These are phyloP conservation scores for Gastrolobium bilobum DNA, from an alignment of 306 rosid genomes.

Conservation along the genomic window DNA sequence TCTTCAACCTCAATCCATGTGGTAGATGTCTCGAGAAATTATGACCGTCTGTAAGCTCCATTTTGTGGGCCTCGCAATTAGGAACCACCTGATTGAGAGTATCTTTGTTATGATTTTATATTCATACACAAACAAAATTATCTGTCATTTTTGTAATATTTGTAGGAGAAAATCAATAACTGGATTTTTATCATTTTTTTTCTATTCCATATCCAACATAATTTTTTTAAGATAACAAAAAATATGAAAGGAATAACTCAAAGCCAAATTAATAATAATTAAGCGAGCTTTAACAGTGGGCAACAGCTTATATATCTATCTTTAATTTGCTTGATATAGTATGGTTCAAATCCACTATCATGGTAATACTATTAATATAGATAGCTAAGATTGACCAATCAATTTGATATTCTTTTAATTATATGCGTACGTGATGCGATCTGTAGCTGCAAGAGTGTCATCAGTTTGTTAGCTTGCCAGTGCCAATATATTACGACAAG, in stretches of 20 bases:
- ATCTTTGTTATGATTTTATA: slow-evolving; percentile 28
- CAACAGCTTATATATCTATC: slow-evolving; percentile 16
- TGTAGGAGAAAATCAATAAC: slow-evolving; percentile 11
- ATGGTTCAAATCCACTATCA: slow-evolving; percentile 23
- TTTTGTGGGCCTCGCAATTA: slow-evolving; percentile 37
- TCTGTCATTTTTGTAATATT: not conserved
- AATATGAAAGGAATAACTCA: slow-evolving; percentile 8
- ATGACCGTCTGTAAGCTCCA: slow-evolving; percentile 39
- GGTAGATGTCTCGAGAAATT: slow-evolving; percentile 42
- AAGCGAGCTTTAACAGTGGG: slow-evolving; percentile 2
- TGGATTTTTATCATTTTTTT: not conserved
- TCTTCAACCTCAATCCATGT: slow-evolving; percentile 55
- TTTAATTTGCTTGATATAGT: slow-evolving; percentile 1
- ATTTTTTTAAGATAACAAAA: not conserved
- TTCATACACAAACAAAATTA: not conserved
- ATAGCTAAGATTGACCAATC: slow-evolving; percentile 33
- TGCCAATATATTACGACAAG: slow-evolving; percentile 12
- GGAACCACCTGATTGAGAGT: slow-evolving; percentile 31
- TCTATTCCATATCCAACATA: slow-evolving; percentile 19
- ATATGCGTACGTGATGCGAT: slow-evolving; percentile 13
- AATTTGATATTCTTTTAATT: slow-evolving; percentile 9
- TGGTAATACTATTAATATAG: not conserved
- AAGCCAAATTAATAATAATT: not conserved
- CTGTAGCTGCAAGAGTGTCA: slow-evolving; percentile 2
- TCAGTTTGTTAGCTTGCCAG: not conserved